phyloP scores from a whole-genome alignment of 2,329 filamentous ascomycete species.

The Hypomyces rosellus region DNA sequence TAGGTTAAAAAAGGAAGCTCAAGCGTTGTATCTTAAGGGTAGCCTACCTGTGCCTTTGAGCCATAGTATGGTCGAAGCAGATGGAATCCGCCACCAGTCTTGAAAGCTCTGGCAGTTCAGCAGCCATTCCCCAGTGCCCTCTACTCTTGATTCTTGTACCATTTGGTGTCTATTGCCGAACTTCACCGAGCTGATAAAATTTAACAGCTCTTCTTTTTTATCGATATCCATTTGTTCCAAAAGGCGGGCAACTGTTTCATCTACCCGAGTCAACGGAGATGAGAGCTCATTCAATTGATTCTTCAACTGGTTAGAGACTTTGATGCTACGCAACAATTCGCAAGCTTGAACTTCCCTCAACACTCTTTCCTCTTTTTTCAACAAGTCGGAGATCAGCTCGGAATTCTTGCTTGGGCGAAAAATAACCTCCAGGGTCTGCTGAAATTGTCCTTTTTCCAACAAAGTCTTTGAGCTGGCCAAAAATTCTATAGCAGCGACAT shows the following conservation, averaged over 20 bases:
- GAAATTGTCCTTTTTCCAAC: background rate
- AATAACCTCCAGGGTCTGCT: background rate
- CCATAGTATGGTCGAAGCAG: constrained; percentile 2
- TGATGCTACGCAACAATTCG: background rate
- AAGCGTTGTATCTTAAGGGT: background rate
- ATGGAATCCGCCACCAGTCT: background rate
- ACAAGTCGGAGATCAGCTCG: background rate
- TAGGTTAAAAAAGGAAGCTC: background rate
- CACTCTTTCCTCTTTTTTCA: background rate
- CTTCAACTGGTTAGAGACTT: background rate
- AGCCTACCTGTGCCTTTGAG: constrained; percentile 4
- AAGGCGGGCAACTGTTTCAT: background rate
- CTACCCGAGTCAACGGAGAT: background rate
- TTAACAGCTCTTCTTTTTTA: background rate
- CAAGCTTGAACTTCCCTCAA: background rate
- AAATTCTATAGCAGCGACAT: background rate
- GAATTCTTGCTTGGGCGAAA: background rate
- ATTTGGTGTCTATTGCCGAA: background rate
- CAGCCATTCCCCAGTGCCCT: background rate
- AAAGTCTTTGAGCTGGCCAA: background rate
- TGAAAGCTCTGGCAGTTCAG: background rate
- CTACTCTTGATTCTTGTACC: background rate
- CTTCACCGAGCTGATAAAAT: constrained; percentile 1
- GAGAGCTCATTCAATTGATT: background rate
- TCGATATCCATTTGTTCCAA: background rate